Percentiles rank a stretch among this genome's conserved stretches.
These are phyloP conservation scores for Pleurotus cornucopiae DNA, from an alignment of 768 basidiomycete species.

Conservation along the genomic window DNA sequence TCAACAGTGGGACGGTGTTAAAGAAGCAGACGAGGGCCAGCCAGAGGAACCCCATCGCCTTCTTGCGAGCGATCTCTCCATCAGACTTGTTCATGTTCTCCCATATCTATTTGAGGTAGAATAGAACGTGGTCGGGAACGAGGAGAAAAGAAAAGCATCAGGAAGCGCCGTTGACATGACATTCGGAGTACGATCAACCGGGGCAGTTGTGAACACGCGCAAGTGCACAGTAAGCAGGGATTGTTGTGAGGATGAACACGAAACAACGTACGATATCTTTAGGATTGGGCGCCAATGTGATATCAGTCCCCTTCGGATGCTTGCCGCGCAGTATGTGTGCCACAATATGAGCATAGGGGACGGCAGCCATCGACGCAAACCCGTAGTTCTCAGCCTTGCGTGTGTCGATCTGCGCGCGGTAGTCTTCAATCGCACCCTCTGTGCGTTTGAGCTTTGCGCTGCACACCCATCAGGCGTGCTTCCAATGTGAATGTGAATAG, in stretches of 20 bases:
- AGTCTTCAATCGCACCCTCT: slow-evolving; percentile 69
- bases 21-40: slow-evolving; percentile 83
- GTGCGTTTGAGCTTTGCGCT: slow-evolving; percentile 59
- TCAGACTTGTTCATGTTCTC: slow-evolving; percentile 77
- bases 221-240: slow-evolving; percentile 1
- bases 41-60: slow-evolving; percentile 71
- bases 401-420: slow-evolving; percentile 65
- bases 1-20: slow-evolving; percentile 88
- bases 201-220: no score
- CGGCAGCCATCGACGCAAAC: slow-evolving; percentile 86
- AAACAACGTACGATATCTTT: slow-evolving; percentile 69
- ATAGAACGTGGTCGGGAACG: neutral
- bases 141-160: neutral
- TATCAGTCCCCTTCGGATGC: slow-evolving; percentile 65
- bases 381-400: slow-evolving; percentile 87
- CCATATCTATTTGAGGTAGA: slow-evolving; percentile 63
- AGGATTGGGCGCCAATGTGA: slow-evolving; percentile 81
- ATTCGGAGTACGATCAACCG: neutral
- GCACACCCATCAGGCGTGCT: slow-evolving; percentile 4
- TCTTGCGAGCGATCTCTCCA: slow-evolving; percentile 61
- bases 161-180: neutral
- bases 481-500: neutral
- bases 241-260: neutral
- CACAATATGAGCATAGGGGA: slow-evolving; percentile 85
- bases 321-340: slow-evolving; percentile 68